phyloP scores from a whole-genome alignment of 1,284 basidiomycete species.

The Golubevia sp. region DNA sequence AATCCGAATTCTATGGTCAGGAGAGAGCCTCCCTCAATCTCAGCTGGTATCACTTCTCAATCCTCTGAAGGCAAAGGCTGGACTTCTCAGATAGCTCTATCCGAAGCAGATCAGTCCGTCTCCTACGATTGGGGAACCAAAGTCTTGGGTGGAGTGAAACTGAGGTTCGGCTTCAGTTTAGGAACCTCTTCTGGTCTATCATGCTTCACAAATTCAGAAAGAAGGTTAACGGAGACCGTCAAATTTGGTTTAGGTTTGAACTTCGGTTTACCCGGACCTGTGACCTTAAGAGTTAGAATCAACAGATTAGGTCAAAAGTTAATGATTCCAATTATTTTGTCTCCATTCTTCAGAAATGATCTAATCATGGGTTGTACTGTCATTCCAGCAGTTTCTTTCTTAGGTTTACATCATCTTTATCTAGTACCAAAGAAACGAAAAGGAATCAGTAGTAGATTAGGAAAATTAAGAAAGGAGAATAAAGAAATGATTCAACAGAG shows the following conservation, averaged over 20 bases:
- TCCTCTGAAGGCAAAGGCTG: slow-evolving; percentile 31
- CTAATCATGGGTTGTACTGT: slow-evolving; percentile 66
- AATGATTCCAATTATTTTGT: slow-evolving; percentile 68
- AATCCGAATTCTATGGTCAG: slow-evolving; percentile 22
- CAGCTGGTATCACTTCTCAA: slow-evolving; percentile 45
- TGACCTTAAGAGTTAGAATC: slow-evolving; percentile 60
- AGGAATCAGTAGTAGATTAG: slow-evolving; percentile 60
- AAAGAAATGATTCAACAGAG: slow-evolving; percentile 70
- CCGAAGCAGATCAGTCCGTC: slow-evolving; percentile 31
- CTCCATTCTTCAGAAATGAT: slow-evolving; percentile 64
- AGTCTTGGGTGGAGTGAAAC: slow-evolving; percentile 63
- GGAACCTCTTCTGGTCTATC: slow-evolving; percentile 49
- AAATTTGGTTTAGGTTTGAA: slow-evolving; percentile 55
- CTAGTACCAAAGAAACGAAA: slow-evolving; percentile 68
- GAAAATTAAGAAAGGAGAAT: slow-evolving; percentile 68
- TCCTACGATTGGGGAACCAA: slow-evolving; percentile 63
- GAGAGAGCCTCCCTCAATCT: slow-evolving; percentile 32
- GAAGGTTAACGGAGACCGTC: slow-evolving; percentile 60
- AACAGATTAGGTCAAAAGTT: slow-evolving; percentile 68
- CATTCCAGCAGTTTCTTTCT: slow-evolving; percentile 67
- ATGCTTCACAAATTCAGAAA: slow-evolving; percentile 52
- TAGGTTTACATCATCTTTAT: slow-evolving; percentile 68
- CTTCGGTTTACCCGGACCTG: slow-evolving; percentile 47
- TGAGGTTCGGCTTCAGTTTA: slow-evolving; percentile 62
- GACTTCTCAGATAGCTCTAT: slow-evolving; percentile 36